Conservation (phyloP, 2,329 filamentous ascomycete genomes). For the Acrodontium crateriforme region DNA sequence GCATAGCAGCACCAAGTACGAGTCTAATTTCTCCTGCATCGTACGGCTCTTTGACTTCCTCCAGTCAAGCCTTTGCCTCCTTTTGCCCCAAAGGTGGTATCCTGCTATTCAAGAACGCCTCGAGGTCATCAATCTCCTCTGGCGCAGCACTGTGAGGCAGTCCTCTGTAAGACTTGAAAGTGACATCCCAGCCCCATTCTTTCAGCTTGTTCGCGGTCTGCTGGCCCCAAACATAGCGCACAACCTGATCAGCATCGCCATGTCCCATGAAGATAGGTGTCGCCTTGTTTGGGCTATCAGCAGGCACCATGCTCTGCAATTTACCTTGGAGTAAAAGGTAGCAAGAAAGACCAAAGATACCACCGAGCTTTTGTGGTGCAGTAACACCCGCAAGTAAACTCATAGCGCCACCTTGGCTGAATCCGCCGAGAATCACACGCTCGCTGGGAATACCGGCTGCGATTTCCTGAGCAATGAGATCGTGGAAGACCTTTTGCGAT, state of each 20-base stretch:
- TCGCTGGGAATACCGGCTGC: slow-evolving; percentile 66
- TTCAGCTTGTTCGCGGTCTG: slow-evolving; percentile 53
- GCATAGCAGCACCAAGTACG: slow-evolving; percentile 12
- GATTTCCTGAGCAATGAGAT: slow-evolving; percentile 67
- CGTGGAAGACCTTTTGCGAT: slow-evolving; percentile 63
- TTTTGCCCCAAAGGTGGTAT: slow-evolving; percentile 35
- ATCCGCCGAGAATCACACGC: slow-evolving; percentile 75
- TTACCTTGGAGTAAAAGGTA: slow-evolving; percentile 63
- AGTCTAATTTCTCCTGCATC: slow-evolving; percentile 17
- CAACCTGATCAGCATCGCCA: slow-evolving; percentile 62
- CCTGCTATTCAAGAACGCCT: slow-evolving; percentile 43
- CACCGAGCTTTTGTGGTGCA: slow-evolving; percentile 59
- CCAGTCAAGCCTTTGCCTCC: slow-evolving; percentile 14
- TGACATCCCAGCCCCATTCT: slow-evolving; percentile 56
- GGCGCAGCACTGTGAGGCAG: slow-evolving; percentile 64
- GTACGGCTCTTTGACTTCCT: slow-evolving; percentile 13
- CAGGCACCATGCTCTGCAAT: slow-evolving; percentile 42
- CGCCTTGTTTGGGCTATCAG: slow-evolving; percentile 35
- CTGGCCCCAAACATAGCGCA: slow-evolving; percentile 55
- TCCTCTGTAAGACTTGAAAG: slow-evolving; percentile 63
- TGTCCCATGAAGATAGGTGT: slow-evolving; percentile 85
- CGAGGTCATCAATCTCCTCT: slow-evolving; percentile 70
- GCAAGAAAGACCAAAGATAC: slow-evolving; percentile 71
- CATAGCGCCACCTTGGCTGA: slow-evolving; percentile 80
- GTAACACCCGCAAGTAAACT: slow-evolving; percentile 70